Percentiles rank a stretch among this genome's conserved stretches.
Conservation (phyloP, 176 grass and related monocot genomes). For the Hyparrhenia diplandra region DNA sequence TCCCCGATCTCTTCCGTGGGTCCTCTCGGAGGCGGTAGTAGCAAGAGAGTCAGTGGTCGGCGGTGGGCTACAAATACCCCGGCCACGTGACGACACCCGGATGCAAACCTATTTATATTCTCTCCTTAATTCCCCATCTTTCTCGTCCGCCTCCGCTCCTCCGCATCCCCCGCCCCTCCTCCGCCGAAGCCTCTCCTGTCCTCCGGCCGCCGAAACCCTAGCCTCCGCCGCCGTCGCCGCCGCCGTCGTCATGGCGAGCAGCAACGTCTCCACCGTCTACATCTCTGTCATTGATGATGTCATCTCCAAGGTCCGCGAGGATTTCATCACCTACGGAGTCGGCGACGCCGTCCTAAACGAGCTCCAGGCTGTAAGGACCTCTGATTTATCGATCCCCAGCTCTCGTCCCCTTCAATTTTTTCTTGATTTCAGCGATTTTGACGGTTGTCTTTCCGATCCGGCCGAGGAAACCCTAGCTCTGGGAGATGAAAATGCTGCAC, state of each 20-base stretch:
- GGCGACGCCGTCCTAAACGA: constrained; percentile 80
- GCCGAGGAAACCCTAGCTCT: constrained; percentile 53
- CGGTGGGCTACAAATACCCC: constrained; percentile 33
- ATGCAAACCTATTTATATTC: constrained; percentile 99
- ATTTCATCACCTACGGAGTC: constrained; percentile 81
- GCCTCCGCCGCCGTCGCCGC: background rate
- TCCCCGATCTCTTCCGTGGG: too few species aligned
- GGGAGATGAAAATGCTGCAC: constrained; percentile 99
- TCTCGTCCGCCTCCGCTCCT: constrained; percentile 31
- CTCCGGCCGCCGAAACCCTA: constrained; percentile 22
- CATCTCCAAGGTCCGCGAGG: constrained; percentile 77
- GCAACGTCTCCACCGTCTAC: constrained; percentile 87
- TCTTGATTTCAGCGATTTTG: constrained; percentile 23
- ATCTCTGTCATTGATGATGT: constrained; percentile 93
- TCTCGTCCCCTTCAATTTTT: background rate
- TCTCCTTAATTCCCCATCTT: constrained; percentile 63
- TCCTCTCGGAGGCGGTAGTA: constrained; percentile 1
- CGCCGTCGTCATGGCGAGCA: constrained; percentile 56
- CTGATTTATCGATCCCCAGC: background rate
- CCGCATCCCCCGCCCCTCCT: background rate
- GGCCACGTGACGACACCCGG: constrained; percentile 69
- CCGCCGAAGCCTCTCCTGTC: background rate
- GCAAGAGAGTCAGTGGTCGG: background rate
- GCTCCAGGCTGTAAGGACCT: constrained; percentile 70
- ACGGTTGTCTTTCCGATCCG: constrained; percentile 27